Conservation (phyloP, 2,329 filamentous ascomycete genomes). For the Periconia sp. region DNA sequence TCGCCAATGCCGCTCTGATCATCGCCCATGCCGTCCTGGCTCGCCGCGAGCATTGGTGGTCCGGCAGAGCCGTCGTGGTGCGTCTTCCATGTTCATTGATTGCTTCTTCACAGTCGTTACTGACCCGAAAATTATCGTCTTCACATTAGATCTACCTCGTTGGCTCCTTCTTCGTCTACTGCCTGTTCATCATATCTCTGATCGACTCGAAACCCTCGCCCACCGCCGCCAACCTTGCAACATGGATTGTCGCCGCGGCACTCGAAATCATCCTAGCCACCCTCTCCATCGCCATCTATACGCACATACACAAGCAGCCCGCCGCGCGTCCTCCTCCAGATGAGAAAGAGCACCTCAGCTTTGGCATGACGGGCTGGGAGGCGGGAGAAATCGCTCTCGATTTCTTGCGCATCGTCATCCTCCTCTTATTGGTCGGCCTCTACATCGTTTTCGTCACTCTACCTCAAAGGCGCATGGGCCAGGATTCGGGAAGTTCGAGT, state of each 20-base stretch:
- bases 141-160: constrained; percentile 75
- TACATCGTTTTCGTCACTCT: constrained; percentile 59
- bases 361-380: constrained; percentile 60
- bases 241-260: constrained; percentile 74
- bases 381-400: constrained; percentile 67
- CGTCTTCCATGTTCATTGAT: constrained; percentile 33
- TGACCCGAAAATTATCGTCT: neutral
- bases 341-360: constrained; percentile 21
- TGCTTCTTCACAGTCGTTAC: neutral
- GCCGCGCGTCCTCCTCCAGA: constrained; percentile 41
- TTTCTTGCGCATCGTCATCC: constrained; percentile 66
- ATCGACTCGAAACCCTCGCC: constrained; percentile 82
- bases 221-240: constrained; percentile 73
- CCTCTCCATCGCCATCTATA: constrained; percentile 69
- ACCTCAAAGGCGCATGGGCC: constrained; percentile 20
- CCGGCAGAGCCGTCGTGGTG: constrained; percentile 76
- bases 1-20: constrained; percentile 73
- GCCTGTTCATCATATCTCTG: constrained; percentile 82
- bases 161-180: constrained; percentile 83
- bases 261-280: constrained; percentile 74
- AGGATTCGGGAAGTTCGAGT: constrained; percentile 38
- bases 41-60: constrained; percentile 74
- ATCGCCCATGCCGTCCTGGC: constrained; percentile 72
- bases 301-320: constrained; percentile 65
- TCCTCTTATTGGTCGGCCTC: constrained; percentile 61